Conservation (phyloP, 108 stramenopile species). For the Chaetoceros muelleri region DNA sequence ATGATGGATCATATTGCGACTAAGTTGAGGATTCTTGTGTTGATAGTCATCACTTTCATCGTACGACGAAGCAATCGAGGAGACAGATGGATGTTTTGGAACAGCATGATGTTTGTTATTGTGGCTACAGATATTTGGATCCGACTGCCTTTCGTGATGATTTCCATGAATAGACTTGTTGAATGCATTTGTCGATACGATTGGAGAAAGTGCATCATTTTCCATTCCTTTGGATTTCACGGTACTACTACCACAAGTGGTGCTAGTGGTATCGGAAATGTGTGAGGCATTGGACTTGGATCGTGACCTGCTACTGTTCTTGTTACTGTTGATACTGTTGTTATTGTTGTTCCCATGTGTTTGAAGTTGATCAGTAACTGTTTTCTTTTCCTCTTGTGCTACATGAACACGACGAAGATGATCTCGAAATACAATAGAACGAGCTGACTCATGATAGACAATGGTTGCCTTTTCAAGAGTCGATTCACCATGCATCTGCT, state of each 20-base stretch:
- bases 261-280: not conserved
- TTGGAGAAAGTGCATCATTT: not conserved
- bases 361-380: not conserved
- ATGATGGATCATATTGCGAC: too few species aligned
- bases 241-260: not conserved
- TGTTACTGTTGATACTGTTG: not conserved
- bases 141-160: too few species aligned
- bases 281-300: not conserved
- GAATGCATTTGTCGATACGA: not conserved
- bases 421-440: conserved; percentile 85
- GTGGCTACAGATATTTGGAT: not conserved
- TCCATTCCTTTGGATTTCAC: not conserved
- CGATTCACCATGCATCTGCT: not conserved
- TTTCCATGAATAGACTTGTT: too few species aligned
- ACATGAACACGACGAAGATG: conserved; percentile 36
- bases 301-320: not conserved
- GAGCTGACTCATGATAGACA: conserved; percentile 78
- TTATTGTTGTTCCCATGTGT: not conserved
- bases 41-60: not conserved
- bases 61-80: not conserved
- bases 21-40: not conserved
- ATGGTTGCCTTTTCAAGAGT: not conserved
- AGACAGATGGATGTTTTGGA: not conserved
- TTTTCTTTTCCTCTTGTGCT: not conserved
- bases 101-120: not conserved